Evolutionary conservation across 345 rosid genomes (phyloP).

Genomic region (Salix arbutifolia): DNA sequence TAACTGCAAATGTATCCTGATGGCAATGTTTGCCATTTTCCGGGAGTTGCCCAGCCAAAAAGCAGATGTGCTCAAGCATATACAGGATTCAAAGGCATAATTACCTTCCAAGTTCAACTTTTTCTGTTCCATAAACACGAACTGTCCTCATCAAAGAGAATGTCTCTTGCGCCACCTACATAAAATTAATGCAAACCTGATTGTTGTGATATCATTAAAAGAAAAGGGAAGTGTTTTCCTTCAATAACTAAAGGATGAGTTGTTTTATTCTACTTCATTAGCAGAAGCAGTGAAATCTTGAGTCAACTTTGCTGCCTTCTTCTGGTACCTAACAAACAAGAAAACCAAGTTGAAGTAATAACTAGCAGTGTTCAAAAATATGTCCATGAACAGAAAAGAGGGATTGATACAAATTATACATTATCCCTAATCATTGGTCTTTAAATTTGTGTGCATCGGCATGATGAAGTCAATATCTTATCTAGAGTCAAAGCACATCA

Average conservation of each 20-base stretch:
- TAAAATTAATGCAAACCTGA: neutral
- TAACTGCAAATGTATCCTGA: neutral
- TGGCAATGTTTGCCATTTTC: neutral
- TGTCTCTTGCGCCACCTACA: conserved; percentile 96
- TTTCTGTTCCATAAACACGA: conserved; percentile 93
- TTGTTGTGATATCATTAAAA: neutral
- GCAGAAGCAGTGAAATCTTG: conserved; percentile 93
- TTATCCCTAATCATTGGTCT: neutral
- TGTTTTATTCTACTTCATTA: conserved; percentile 56
- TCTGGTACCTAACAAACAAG: conserved; percentile 72
- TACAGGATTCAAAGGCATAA: neutral
- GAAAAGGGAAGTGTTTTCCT: conserved; percentile 4
- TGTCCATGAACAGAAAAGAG: neutral
- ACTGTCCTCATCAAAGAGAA: conserved; percentile 94
- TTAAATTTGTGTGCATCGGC: neutral
- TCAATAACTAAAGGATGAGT: conserved; percentile 18
- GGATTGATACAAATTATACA: neutral
- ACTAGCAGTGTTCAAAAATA: conserved; percentile 2
- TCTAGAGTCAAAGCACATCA: neutral
- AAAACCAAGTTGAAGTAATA: conserved; percentile 6
- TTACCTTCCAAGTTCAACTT: conserved; percentile 68
- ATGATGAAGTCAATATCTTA: neutral
- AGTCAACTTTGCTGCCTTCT: conserved; percentile 78
- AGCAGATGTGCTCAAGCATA: neutral
- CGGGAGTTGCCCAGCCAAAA: neutral